Base-by-base conservation (phyloP, 345 rosid species). In the Bruguiera parviflora region DNA sequence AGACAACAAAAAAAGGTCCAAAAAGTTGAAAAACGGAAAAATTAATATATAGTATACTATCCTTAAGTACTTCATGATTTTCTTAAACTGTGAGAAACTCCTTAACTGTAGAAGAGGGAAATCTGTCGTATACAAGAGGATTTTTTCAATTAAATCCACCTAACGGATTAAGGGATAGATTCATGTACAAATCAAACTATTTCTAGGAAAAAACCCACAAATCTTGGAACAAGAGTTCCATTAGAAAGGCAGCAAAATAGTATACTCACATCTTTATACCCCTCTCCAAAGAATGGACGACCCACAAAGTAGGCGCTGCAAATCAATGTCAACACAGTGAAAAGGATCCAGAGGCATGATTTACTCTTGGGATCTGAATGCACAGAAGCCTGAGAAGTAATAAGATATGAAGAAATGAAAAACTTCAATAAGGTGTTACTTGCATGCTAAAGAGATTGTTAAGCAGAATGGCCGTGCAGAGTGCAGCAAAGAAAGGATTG, bases 271-370 rank as follows among this genome's bases (percentile, higher is more conserved):
- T 84, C 84, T 74, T 75, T 87, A 66, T 87, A 80, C 55, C 87
- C 81, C 76, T 83, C 63, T 43, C 72, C 76, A 24, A 82, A 55
- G 39, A 79, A 78, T 53, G 86, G 80, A 73, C 79, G 63, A 51
- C 88, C 75, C 55, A 88, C 66, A 78, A 89, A 85, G 83, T 84
- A 92, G 68, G 83, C 89, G 53, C 84, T 81, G 57, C 80, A 86
- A 16, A 89, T 64, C 63, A 93, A 75, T 62, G 86, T 69, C 66
- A 81, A 77, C 1, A 79, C 71, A 28, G 84, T 18, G 22, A 88
- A 78, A 67, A 86, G 59, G 65, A 81, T 84, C 71, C 80, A 84
- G 59, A 92, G 73, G 74, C 87, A 85, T 35, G 92, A 78, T 66
- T 86, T 82, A 70, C 76, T 75, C 83, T 79, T 85, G 2, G 84